These are phyloP conservation scores for Chrysanthemum makinoi DNA, from an alignment of 129 eudicot species.

Conservation along the genomic window DNA sequence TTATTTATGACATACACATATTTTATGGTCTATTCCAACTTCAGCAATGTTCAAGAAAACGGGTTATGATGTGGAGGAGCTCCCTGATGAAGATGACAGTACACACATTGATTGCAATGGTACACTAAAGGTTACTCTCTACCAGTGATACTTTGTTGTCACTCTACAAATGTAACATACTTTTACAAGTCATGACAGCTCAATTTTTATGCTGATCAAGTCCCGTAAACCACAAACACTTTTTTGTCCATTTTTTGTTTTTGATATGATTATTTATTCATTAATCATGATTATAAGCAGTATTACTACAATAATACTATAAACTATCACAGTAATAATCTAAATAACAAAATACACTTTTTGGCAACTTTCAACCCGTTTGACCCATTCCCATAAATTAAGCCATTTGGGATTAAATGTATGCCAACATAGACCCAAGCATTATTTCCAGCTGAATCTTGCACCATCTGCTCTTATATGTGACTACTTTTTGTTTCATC, in stretches of 20 bases:
- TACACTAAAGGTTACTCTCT: constrained; percentile 41
- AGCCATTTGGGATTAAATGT: no score
- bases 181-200: no score
- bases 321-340: no score
- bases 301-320: no score
- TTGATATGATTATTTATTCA: not conserved
- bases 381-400: no score
- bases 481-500: constrained; percentile 1
- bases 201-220: no score
- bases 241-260: not conserved
- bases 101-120: constrained; percentile 46
- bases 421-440: no score
- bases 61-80: constrained; percentile 51
- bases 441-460: not conserved
- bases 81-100: constrained; percentile 48
- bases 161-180: no score
- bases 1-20: constrained; percentile 4
- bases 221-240: no score
- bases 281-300: no score
- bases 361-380: no score
- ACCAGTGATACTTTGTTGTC: constrained; percentile 4
- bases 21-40: constrained; percentile 19
- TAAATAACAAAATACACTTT: no score
- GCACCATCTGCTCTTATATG: not conserved
- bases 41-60: constrained; percentile 56